phyloP scores from a whole-genome alignment of 768 basidiomycete species.

The Amanita muscaria region DNA sequence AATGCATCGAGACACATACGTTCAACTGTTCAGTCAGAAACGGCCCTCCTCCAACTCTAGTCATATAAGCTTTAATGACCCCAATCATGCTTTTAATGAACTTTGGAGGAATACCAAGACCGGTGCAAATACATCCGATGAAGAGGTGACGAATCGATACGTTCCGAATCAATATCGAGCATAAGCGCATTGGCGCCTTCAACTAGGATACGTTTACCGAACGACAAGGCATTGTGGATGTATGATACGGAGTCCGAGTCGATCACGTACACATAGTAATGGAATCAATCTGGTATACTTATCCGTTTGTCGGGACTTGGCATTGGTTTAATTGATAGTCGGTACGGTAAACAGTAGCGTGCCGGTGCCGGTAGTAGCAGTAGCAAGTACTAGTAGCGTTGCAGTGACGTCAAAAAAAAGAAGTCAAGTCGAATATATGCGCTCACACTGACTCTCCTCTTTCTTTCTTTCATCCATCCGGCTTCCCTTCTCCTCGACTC shows the following conservation, averaged over 20 bases:
- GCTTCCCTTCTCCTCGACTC: no score
- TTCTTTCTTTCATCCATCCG: no score
- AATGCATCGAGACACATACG: conserved; percentile 46
- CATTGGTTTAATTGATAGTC: no score
- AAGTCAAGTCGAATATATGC: no score
- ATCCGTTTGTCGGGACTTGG: no score
- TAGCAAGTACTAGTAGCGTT: no score
- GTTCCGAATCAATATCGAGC: conserved; percentile 97
- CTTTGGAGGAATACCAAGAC: conserved; percentile 93
- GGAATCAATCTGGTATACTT: no score
- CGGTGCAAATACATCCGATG: conserved; percentile 94
- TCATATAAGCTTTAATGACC: conserved; percentile 97
- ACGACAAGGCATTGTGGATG: conserved; percentile 69
- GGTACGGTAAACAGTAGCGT: no score
- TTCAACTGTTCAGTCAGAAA: conserved; percentile 96
- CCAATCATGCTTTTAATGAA: conserved; percentile 81
- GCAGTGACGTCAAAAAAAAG: no score
- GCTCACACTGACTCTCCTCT: no score
- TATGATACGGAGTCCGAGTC: conserved; percentile 85
- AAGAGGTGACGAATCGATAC: conserved; percentile 96
- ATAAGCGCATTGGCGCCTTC: conserved; percentile 98
- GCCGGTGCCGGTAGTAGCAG: no score
- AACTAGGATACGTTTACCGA: conserved; percentile 77
- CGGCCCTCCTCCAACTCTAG: conserved; percentile 95
- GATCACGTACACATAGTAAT: no score